phyloP scores from a whole-genome alignment of 306 rosid genomes.

The Amphicarpaea edgeworthii region DNA sequence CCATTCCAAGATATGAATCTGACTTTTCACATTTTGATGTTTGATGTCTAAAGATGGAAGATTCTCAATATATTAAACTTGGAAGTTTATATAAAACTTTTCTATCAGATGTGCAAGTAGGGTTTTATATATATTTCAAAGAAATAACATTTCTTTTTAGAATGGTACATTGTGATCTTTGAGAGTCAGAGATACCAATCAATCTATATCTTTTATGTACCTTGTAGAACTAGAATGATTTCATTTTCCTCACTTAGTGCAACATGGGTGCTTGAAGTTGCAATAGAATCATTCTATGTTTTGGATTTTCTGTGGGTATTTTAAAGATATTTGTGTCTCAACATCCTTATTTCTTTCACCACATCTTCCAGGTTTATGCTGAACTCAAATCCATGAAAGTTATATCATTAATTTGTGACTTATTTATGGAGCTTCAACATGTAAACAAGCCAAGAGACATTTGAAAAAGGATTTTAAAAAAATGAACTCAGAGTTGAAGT shows the following conservation, averaged over 20 bases:
- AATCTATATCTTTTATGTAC: too few species aligned
- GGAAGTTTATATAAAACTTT: conserved; percentile 9
- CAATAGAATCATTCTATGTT: neutral
- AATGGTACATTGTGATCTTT: too few species aligned
- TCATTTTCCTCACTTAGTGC: too few species aligned
- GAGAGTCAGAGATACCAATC: too few species aligned
- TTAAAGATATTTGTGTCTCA: neutral
- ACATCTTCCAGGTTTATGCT: neutral
- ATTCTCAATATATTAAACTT: neutral
- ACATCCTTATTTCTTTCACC: too few species aligned
- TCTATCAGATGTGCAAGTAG: neutral
- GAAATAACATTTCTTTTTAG: too few species aligned
- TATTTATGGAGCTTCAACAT: neutral
- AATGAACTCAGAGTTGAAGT: neutral
- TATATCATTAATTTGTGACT: neutral
- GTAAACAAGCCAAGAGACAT: conserved; percentile 16
- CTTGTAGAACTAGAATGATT: too few species aligned
- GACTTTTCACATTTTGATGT: conserved; percentile 2
- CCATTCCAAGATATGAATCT: neutral
- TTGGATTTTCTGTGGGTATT: neutral
- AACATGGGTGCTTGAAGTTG: neutral
- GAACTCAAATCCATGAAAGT: neutral
- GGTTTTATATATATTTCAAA: neutral
- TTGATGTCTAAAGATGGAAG: neutral
- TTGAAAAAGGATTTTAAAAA: neutral